Percentiles rank a stretch among this genome's conserved stretches.
Evolutionary conservation across 176 grass and related monocot genomes (phyloP).

Genomic region (bread wheat (Triticum aestivum)): IWGSC_CS_RefSeq_v2.1 NC_057804.1:562361487-562361986

Average conservation of each 20-base stretch:
- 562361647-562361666: constrained; percentile 10
- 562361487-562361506: constrained; percentile 73
- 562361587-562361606: constrained; percentile 24
- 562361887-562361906: constrained; percentile 88
- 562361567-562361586: constrained; percentile 61
- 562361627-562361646: constrained; percentile 31
- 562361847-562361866: constrained; percentile 1
- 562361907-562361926: constrained; percentile 89
- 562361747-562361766: constrained; percentile 15
- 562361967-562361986: constrained; percentile 46
- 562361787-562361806: neutral
- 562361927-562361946: constrained; percentile 90
- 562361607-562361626: constrained; percentile 13
- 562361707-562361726: neutral
- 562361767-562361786: constrained; percentile 19
- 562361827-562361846: neutral
- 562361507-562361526: constrained; percentile 88
- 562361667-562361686: constrained; percentile 10
- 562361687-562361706: constrained; percentile 15
- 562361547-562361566: constrained; percentile 90
- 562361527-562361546: constrained; percentile 99
- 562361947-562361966: constrained; percentile 91
- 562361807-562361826: neutral
- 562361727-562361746: neutral
- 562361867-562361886: constrained; percentile 9